These are phyloP conservation scores for Eimeria acervulina DNA, from an alignment of 169 alveolate species.

Conservation along the genomic window DNA sequence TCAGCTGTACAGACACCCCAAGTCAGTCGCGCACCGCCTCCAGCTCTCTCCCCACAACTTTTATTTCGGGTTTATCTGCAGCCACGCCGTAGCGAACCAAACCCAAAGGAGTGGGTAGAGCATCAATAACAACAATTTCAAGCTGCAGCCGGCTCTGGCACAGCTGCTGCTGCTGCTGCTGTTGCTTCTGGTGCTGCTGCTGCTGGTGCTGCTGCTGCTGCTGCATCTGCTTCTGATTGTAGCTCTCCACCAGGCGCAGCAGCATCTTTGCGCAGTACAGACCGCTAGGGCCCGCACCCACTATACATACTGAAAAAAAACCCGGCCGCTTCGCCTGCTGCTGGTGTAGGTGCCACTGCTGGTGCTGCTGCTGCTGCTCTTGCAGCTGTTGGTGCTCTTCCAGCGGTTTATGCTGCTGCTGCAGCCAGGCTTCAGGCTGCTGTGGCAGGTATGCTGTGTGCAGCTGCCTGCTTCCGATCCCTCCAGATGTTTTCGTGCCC, in stretches of 20 bases:
- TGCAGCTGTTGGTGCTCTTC: not conserved
- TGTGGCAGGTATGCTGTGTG: too few species aligned
- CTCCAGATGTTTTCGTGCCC: too few species aligned
- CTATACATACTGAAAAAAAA: constrained; percentile 69
- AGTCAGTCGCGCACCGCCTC: constrained; percentile 76
- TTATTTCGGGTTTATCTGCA: constrained; percentile 90
- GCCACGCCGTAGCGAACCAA: constrained; percentile 91
- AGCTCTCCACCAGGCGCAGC: constrained; percentile 14
- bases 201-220: not conserved
- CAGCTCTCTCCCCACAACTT: constrained; percentile 88
- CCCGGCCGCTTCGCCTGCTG: too few species aligned
- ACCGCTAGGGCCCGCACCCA: constrained; percentile 83
- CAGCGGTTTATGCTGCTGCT: not conserved
- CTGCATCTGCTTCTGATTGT: not conserved
- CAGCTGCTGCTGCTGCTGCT: too few species aligned
- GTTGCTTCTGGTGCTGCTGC: not conserved
- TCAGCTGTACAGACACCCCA: not conserved
- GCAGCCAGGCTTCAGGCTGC: too few species aligned
- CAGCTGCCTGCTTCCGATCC: too few species aligned
- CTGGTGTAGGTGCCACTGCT: not conserved
- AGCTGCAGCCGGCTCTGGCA: too few species aligned
- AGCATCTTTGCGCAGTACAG: constrained; percentile 80
- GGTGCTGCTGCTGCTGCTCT: constrained; percentile 3
- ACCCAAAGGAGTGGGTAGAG: constrained; percentile 89
- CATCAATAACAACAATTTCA: constrained; percentile 67